phyloP scores from a whole-genome alignment of 2,329 filamentous ascomycete genomes.

The Ophiostoma australiae region DNA sequence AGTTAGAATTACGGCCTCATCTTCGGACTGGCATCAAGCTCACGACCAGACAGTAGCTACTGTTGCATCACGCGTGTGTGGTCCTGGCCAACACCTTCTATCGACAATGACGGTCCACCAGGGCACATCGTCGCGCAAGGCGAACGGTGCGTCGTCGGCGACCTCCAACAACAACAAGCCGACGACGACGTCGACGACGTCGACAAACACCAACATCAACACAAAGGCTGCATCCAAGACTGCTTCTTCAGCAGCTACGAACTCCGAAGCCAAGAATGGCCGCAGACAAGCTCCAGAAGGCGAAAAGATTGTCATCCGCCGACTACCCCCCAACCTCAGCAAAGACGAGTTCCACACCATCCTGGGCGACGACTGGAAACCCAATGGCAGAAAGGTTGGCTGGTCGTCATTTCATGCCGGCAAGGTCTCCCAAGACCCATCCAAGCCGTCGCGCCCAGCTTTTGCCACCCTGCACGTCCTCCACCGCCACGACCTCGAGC shows the following conservation, averaged over 20 bases:
- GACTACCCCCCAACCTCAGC: conserved; percentile 80
- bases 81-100: neutral
- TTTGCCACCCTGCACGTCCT: conserved; percentile 78
- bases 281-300: conserved; percentile 43
- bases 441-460: conserved; percentile 76
- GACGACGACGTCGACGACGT: neutral
- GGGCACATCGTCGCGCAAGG: conserved; percentile 35
- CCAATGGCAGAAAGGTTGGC: conserved; percentile 75
- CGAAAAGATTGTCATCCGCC: conserved; percentile 78
- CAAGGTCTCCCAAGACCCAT: conserved; percentile 79
- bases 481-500: conserved; percentile 61
- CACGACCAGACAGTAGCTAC: neutral
- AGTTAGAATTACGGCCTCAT: neutral
- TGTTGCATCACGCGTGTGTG: neutral
- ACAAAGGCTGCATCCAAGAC: neutral
- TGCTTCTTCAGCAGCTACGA: neutral
- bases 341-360: conserved; percentile 67
- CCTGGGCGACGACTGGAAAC: conserved; percentile 75
- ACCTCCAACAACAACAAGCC: conserved; percentile 27
- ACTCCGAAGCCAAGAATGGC: neutral
- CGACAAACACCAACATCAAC: neutral
- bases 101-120: conserved; percentile 28
- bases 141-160: conserved; percentile 50
- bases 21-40: neutral
- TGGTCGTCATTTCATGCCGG: conserved; percentile 64